phyloP scores from a whole-genome alignment of 1,284 basidiomycete species.

The Ceratobasidium sp. region DNA sequence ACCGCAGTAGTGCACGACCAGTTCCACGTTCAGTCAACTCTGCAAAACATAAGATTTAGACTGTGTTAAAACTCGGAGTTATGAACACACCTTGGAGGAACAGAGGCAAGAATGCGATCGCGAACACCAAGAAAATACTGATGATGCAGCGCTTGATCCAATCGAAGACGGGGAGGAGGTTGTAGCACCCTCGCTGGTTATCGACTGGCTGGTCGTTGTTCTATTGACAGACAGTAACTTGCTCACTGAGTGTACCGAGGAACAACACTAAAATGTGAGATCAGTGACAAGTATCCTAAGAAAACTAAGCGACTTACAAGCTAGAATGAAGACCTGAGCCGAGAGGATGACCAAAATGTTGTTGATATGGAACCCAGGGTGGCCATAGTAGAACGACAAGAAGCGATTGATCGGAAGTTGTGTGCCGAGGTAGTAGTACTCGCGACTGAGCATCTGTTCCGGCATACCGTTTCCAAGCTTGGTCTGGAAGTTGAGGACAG shows the following conservation, averaged over 20 bases:
- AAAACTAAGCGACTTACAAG: slow-evolving; percentile 63
- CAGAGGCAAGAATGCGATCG: slow-evolving; percentile 91
- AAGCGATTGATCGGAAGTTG: slow-evolving; percentile 98
- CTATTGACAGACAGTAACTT: slow-evolving; percentile 80
- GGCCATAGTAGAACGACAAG: slow-evolving; percentile 99
- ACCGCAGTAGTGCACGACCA: slow-evolving; percentile 83
- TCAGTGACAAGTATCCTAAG: background rate
- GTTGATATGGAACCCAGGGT: slow-evolving; percentile 99
- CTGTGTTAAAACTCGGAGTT: too few species aligned
- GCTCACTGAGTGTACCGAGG: slow-evolving; percentile 86
- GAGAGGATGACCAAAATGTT: slow-evolving; percentile 97
- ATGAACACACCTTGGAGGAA: slow-evolving; percentile 88
- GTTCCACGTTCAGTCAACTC: slow-evolving; percentile 94
- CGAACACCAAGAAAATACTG: slow-evolving; percentile 95
- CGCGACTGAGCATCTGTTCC: slow-evolving; percentile 98
- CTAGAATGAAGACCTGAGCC: slow-evolving; percentile 90
- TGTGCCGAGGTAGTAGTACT: slow-evolving; percentile 99
- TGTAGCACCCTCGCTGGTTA: slow-evolving; percentile 88
- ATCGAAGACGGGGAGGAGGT: slow-evolving; percentile 84
- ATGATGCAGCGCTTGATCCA: slow-evolving; percentile 96
- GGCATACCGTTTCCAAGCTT: slow-evolving; percentile 99
- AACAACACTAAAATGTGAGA: slow-evolving; percentile 71
- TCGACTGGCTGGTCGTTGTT: slow-evolving; percentile 71
- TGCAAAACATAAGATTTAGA: too few species aligned
- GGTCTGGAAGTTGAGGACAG: slow-evolving; percentile 99